Percentiles rank a stretch among this genome's conserved stretches.
phyloP scores from a whole-genome alignment of 176 grass and related monocot species.

The Tuctoria greenei region DNA sequence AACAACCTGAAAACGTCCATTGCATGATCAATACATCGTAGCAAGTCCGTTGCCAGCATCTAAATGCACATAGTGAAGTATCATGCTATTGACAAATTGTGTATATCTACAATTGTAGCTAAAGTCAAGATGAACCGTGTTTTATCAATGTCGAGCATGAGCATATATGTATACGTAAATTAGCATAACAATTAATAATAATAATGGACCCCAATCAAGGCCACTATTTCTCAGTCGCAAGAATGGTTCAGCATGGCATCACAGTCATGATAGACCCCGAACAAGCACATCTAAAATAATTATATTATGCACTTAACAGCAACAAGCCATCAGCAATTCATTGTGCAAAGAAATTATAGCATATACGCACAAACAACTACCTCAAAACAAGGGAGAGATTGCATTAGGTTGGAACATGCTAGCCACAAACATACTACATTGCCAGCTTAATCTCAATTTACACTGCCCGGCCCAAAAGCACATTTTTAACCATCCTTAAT shows the following conservation, averaged over 20 bases:
- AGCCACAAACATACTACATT: constrained; percentile 20
- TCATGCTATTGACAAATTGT: neutral
- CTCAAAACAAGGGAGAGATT: neutral
- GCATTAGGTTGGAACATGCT: neutral
- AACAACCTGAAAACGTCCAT: neutral
- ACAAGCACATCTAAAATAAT: neutral
- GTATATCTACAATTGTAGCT: neutral
- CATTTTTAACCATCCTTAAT: neutral
- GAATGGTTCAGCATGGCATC: neutral
- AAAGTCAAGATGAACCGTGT: constrained; percentile 5
- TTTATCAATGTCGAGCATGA: neutral
- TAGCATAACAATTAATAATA: neutral
- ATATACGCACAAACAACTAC: neutral
- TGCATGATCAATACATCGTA: neutral
- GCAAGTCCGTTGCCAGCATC: neutral
- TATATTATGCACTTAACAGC: neutral
- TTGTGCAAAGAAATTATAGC: neutral
- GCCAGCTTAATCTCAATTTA: neutral
- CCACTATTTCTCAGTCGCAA: neutral
- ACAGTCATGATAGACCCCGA: neutral
- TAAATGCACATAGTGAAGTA: too few species aligned
- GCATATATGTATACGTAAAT: constrained; percentile 1
- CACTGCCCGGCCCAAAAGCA: neutral
- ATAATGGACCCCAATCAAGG: neutral
- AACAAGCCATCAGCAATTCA: neutral